Percentiles rank a stretch among this genome's conserved stretches.
These are phyloP conservation scores for Diversispora eburnea DNA, from an alignment of 192 early-diverging fungal genomes.

Conservation along the genomic window DNA sequence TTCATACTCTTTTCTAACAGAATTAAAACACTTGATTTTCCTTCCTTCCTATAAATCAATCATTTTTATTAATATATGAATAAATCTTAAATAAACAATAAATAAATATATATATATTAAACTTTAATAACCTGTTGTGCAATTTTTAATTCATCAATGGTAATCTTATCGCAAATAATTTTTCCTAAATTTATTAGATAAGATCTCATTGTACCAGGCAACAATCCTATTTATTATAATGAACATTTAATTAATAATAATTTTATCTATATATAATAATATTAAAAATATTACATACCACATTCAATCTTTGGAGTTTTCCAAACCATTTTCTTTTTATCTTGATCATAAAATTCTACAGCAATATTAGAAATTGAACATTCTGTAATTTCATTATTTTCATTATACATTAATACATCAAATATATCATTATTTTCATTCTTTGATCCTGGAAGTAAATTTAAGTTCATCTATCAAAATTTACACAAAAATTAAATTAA, in stretches of 20 bases:
- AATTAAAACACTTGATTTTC: slow-evolving; percentile 55
- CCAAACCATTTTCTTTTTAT: slow-evolving; percentile 37
- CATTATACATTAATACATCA: slow-evolving; percentile 54
- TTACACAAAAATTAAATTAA: neutral
- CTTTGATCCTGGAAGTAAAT: neutral
- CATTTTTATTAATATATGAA: neutral
- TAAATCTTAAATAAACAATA: neutral
- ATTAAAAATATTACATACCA: slow-evolving; percentile 7
- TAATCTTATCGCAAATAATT: slow-evolving; percentile 40
- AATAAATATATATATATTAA: neutral
- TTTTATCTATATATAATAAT: neutral
- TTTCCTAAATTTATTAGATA: slow-evolving; percentile 39
- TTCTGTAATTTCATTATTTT: slow-evolving; percentile 49
- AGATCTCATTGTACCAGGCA: slow-evolving; percentile 45
- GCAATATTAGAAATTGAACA: slow-evolving; percentile 57
- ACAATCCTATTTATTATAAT: slow-evolving; percentile 34
- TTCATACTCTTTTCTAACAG: slow-evolving; percentile 47
- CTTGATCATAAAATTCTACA: slow-evolving; percentile 32
- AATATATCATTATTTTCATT: slow-evolving; percentile 32
- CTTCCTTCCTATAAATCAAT: slow-evolving; percentile 37
- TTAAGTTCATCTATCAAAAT: slow-evolving; percentile 29
- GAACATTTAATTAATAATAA: neutral
- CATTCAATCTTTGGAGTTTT: slow-evolving; percentile 43
- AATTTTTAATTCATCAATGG: slow-evolving; percentile 40
- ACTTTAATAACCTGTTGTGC: slow-evolving; percentile 42